These are phyloP conservation scores for Ophiostoma piceae DNA, from an alignment of 2,329 filamentous ascomycete genomes.

Conservation along the genomic window DNA sequence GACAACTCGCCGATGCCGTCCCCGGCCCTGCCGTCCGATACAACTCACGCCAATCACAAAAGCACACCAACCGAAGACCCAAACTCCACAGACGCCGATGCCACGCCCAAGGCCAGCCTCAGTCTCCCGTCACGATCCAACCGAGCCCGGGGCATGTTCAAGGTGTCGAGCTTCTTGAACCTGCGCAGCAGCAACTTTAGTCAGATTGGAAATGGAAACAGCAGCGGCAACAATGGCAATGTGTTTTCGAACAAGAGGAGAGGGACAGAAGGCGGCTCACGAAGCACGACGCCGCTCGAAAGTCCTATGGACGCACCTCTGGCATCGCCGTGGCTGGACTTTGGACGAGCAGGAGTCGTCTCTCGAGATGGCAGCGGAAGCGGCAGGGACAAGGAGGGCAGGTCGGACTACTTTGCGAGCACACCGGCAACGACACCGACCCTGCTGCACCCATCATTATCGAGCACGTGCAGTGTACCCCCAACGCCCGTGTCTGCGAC, in stretches of 20 bases:
- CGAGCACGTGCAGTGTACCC: neutral
- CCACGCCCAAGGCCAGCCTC: neutral
- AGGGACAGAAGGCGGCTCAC: neutral
- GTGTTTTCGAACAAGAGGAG: neutral
- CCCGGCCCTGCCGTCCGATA: neutral
- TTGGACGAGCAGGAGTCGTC: neutral
- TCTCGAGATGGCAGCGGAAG: neutral
- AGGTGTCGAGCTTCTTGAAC: conserved; percentile 29
- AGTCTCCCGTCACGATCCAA: neutral
- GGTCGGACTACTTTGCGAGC: neutral
- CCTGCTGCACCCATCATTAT: neutral
- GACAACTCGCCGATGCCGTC: neutral
- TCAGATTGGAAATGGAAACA: neutral
- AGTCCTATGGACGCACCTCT: conserved; percentile 7
- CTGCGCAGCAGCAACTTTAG: conserved; percentile 22
- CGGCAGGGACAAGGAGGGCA: neutral
- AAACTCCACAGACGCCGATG: neutral
- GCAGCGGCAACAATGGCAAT: neutral
- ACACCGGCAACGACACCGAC: neutral
- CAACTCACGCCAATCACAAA: neutral
- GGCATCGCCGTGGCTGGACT: conserved; percentile 6
- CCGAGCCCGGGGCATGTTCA: conserved; percentile 18
- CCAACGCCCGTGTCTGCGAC: neutral
- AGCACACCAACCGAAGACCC: neutral
- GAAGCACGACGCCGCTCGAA: neutral